phyloP scores from a whole-genome alignment of 2,329 filamentous ascomycete genomes.

The Phialemonium atrogriseum region DNA sequence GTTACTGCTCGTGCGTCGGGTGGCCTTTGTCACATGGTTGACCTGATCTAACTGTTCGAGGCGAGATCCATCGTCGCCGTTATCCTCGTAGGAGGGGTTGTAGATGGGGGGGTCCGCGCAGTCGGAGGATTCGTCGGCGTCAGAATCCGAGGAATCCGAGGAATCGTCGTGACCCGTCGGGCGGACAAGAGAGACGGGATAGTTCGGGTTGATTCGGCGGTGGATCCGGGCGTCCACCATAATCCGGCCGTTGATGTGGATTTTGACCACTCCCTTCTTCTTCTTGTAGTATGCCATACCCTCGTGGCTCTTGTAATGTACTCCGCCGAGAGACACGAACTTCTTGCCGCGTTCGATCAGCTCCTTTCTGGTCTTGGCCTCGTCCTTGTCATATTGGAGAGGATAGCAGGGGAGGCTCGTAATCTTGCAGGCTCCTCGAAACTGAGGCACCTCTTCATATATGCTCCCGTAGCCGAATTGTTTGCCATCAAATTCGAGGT shows the following conservation, averaged over 20 bases:
- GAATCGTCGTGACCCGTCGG: conserved; percentile 60
- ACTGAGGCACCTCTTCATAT: conserved; percentile 60
- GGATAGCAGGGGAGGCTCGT: conserved; percentile 71
- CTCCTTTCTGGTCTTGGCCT: conserved; percentile 52
- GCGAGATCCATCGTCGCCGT: conserved; percentile 26
- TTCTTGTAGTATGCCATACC: conserved; percentile 82
- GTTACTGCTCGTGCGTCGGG: conserved; percentile 34
- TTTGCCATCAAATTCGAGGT: conserved; percentile 85
- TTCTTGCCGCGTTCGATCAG: conserved; percentile 77
- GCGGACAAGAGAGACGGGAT: conserved; percentile 65
- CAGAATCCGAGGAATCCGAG: conserved; percentile 38
- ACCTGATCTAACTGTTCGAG: too few species aligned
- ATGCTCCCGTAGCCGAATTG: conserved; percentile 69
- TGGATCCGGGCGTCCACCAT: conserved; percentile 84
- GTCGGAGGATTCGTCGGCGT: conserved; percentile 30
- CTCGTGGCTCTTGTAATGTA: conserved; percentile 75
- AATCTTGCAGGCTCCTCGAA: conserved; percentile 78
- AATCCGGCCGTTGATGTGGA: conserved; percentile 78
- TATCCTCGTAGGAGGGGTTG: conserved; percentile 27
- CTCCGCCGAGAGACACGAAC: conserved; percentile 72
- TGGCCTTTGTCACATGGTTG: conserved; percentile 43
- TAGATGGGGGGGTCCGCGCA: too few species aligned
- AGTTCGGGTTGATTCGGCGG: conserved; percentile 79
- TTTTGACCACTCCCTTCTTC: conserved; percentile 65
- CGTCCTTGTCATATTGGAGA: conserved; percentile 69